Evolutionary conservation across 805 yeast species (phyloP).

Genomic region (Teunomyces cretensis): DNA sequence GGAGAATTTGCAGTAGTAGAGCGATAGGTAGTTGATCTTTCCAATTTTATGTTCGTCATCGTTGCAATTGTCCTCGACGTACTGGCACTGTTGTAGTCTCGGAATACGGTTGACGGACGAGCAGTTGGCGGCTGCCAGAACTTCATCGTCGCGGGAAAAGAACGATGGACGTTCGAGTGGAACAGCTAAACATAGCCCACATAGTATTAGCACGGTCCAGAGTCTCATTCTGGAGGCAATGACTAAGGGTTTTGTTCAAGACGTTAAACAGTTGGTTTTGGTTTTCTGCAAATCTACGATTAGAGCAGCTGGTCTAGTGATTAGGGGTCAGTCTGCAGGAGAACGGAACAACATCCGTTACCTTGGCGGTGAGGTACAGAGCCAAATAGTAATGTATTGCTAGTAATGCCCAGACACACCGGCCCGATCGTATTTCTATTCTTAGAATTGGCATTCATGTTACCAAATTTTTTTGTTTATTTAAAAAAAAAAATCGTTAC

Average conservation of each 20-base stretch:
- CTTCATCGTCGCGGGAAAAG: neutral
- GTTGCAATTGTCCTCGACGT: constrained; percentile 32
- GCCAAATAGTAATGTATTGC: too few relatives aligned
- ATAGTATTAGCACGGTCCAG: constrained; percentile 3
- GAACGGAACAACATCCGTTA: neutral
- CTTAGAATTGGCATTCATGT: neutral
- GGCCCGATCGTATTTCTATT: neutral
- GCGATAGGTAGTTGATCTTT: constrained; percentile 33
- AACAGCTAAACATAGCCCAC: neutral
- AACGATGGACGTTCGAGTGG: neutral
- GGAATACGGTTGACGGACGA: constrained; percentile 6
- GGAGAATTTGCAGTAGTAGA: constrained; percentile 30
- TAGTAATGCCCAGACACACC: neutral
- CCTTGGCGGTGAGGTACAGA: neutral
- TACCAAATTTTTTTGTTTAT: too few relatives aligned
- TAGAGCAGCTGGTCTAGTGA: too few relatives aligned
- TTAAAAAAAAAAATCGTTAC: too few relatives aligned
- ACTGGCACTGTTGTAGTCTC: constrained; percentile 27
- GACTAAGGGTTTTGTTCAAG: neutral
- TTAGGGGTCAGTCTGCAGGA: neutral
- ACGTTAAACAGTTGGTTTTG: neutral
- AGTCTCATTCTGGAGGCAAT: constrained; percentile 1
- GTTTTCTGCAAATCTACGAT: too few relatives aligned
- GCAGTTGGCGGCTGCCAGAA: constrained; percentile 1
- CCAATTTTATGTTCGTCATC: constrained; percentile 31